Percentiles rank a stretch among this genome's conserved stretches.
Evolutionary conservation across 805 yeast species (phyloP).

Genomic region (Wickerhamiella slavikovae): DNA sequence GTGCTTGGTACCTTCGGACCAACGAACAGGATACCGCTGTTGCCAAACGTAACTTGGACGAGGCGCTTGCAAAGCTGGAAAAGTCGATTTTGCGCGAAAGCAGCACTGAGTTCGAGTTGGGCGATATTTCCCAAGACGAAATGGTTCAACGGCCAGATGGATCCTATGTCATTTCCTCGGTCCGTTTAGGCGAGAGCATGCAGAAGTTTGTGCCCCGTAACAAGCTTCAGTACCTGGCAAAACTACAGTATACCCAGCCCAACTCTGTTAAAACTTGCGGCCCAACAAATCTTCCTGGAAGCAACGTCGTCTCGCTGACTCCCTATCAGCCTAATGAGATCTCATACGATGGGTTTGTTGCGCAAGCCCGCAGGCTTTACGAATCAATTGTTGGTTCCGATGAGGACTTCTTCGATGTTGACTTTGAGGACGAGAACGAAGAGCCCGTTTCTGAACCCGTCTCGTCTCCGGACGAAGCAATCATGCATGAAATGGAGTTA

Average conservation of each 20-base stretch:
- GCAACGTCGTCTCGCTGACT: conserved; percentile 18
- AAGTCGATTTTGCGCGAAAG: conserved; percentile 64
- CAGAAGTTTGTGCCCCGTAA: conserved; percentile 70
- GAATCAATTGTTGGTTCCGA: conserved; percentile 72
- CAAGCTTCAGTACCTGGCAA: conserved; percentile 38
- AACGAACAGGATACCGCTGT: conserved; percentile 39
- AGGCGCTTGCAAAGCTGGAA: conserved; percentile 66
- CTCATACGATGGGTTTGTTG: conserved; percentile 76
- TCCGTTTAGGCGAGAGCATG: conserved; percentile 68
- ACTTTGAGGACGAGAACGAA: conserved; percentile 86
- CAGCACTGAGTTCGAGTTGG: conserved; percentile 32
- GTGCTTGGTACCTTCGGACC: conserved; percentile 79
- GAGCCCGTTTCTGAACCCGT: conserved; percentile 19
- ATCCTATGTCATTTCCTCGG: conserved; percentile 52
- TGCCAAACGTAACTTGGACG: conserved; percentile 52
- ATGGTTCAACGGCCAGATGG: conserved; percentile 35
- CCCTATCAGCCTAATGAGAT: conserved; percentile 68
- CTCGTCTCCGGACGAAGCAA: conserved; percentile 16
- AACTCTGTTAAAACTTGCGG: conserved; percentile 8
- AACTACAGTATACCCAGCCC: conserved; percentile 39
- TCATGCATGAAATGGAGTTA: conserved; percentile 14
- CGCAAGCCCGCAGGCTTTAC: conserved; percentile 60
- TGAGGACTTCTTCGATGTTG: conserved; percentile 91
- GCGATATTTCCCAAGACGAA: conserved; percentile 36
- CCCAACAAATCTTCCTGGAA: conserved; percentile 8